These are phyloP conservation scores for Phytopythium chamaehyphon DNA, from an alignment of 352 stramenopile species.

Conservation along the genomic window DNA sequence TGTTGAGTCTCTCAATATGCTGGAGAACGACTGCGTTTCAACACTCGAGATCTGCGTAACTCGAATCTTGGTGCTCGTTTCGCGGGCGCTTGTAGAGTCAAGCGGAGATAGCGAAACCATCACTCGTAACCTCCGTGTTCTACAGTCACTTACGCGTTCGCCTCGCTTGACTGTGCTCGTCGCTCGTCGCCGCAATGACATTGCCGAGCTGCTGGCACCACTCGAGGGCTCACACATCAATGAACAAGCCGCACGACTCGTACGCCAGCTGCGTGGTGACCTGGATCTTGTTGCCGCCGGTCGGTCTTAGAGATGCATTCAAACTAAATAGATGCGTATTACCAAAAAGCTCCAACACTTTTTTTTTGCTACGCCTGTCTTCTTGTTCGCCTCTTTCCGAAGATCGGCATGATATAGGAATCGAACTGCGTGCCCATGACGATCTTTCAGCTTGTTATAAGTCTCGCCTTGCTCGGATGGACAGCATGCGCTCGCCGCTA, in stretches of 20 bases:
- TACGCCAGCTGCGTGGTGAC: conserved; percentile 56
- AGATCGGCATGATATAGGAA: no score
- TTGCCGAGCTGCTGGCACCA: conserved; percentile 16
- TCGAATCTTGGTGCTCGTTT: conserved; percentile 19
- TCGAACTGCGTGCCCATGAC: not conserved
- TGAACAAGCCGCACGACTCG: conserved; percentile 31
- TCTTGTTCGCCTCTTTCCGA: no score
- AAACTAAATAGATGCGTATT: conserved; percentile 3
- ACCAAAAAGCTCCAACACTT: not conserved
- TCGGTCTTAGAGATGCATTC: conserved; percentile 1
- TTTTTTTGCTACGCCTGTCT: not conserved
- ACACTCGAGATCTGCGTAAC: conserved; percentile 20
- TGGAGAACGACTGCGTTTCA: conserved; percentile 22
- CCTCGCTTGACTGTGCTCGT: conserved; percentile 28
- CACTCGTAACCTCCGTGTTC: conserved; percentile 26
- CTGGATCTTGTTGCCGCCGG: conserved; percentile 52
- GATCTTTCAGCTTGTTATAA: not conserved
- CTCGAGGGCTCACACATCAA: conserved; percentile 19
- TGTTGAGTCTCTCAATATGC: conserved; percentile 3
- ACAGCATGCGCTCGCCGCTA: conserved; percentile 5
- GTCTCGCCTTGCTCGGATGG: not conserved
- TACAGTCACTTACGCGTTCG: conserved; percentile 51
- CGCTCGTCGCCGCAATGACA: conserved; percentile 27
- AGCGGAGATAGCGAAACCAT: conserved; percentile 6
- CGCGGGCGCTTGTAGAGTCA: conserved; percentile 14